Percentiles rank a stretch among this genome's conserved stretches.
phyloP scores from a whole-genome alignment of 2,329 filamentous ascomycete genomes.

The Penicillium occitanis region DNA sequence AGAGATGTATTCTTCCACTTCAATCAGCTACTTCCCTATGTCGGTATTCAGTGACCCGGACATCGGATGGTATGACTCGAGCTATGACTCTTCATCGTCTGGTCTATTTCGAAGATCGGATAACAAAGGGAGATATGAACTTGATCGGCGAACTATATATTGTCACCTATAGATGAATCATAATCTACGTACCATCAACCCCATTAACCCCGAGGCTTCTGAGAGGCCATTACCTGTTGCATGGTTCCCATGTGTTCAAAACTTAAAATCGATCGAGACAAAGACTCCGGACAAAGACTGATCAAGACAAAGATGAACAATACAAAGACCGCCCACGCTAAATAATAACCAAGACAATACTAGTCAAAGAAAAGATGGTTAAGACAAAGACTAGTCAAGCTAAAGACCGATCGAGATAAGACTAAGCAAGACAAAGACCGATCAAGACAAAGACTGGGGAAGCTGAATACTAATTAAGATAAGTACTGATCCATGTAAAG shows the following conservation, averaged over 20 bases:
- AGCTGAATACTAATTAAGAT: neutral
- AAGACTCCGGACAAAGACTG: neutral
- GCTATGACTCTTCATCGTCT: neutral
- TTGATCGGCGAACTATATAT: neutral
- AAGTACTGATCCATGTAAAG: neutral
- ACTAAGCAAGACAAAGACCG: neutral
- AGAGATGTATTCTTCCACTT: neutral
- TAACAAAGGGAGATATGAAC: neutral
- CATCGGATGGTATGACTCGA: slow-evolving; percentile 4
- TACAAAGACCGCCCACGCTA: neutral
- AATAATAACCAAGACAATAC: neutral
- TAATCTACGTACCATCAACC: neutral
- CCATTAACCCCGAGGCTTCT: neutral
- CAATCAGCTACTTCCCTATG: neutral
- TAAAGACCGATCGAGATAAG: neutral
- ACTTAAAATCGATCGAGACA: neutral
- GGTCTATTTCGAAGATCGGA: neutral
- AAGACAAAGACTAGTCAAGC: neutral
- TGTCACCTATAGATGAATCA: neutral
- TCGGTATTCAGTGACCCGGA: neutral
- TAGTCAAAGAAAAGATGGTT: neutral
- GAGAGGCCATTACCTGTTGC: neutral
- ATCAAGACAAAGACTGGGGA: neutral
- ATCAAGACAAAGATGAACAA: neutral
- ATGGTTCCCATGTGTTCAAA: neutral